These are phyloP conservation scores for Oehlia diaphana DNA, from an alignment of 192 early-diverging fungal genomes.

Conservation along the genomic window DNA sequence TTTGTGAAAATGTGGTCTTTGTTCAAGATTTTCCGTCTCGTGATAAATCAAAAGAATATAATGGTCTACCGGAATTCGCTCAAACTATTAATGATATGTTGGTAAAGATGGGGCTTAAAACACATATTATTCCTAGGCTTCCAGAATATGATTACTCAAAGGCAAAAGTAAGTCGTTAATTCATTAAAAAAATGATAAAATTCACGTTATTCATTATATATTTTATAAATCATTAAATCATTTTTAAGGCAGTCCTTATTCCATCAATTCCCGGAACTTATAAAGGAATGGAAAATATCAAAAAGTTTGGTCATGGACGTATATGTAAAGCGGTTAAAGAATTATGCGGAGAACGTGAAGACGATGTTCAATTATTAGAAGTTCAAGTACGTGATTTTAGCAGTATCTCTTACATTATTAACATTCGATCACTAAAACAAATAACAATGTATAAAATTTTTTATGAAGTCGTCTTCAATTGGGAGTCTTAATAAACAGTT, in stretches of 20 bases:
- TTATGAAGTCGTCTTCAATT: conserved; percentile 40
- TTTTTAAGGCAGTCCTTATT: conserved; percentile 43
- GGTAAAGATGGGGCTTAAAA: conserved; percentile 47
- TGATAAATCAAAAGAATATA: neutral
- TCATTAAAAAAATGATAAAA: neutral
- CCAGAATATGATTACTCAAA: conserved; percentile 46
- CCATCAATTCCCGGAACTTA: conserved; percentile 48
- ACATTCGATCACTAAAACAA: neutral
- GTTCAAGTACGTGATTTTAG: conserved; percentile 38
- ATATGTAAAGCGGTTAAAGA: conserved; percentile 37
- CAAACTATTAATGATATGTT: conserved; percentile 39
- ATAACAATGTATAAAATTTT: neutral
- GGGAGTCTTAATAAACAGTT: conserved; percentile 33
- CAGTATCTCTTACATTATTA: neutral
- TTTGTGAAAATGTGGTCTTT: conserved; percentile 58
- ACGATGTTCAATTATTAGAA: conserved; percentile 35
- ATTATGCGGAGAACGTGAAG: conserved; percentile 28
- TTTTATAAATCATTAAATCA: neutral
- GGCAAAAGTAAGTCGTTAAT: conserved; percentile 35
- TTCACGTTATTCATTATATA: neutral
- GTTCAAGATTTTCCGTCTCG: conserved; percentile 56
- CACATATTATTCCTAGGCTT: conserved; percentile 41
- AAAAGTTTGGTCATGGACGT: conserved; percentile 46
- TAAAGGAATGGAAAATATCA: conserved; percentile 33
- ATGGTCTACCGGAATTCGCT: conserved; percentile 40